These are phyloP conservation scores for Phytophthora pini DNA, from an alignment of 352 stramenopile species.

Conservation along the genomic window DNA sequence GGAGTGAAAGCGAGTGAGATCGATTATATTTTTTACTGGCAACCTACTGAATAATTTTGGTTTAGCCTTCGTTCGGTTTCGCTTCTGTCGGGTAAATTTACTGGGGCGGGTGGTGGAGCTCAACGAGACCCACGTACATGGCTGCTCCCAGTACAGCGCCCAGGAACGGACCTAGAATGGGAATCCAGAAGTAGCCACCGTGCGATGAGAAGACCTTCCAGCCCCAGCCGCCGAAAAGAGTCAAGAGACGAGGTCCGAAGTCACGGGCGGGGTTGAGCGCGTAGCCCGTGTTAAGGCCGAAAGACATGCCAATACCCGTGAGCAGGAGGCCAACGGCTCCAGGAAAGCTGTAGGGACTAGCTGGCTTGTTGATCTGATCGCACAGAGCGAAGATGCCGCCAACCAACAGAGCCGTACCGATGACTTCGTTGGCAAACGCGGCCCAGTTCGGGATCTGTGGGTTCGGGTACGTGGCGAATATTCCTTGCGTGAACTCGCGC, in stretches of 20 bases:
- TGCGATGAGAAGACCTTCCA: slow-evolving; percentile 44
- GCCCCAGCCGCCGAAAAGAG: slow-evolving; percentile 52
- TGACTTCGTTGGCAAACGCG: slow-evolving; percentile 50
- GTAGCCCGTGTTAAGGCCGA: slow-evolving; percentile 49
- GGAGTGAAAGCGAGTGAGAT: not conserved
- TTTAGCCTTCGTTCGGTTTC: slow-evolving; percentile 33
- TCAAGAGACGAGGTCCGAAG: slow-evolving; percentile 55
- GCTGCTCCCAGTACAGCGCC: slow-evolving; percentile 65
- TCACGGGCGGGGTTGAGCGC: slow-evolving; percentile 54
- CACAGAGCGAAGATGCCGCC: slow-evolving; percentile 52
- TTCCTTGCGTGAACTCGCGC: slow-evolving; percentile 39
- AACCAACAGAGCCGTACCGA: slow-evolving; percentile 49
- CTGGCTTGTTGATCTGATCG: slow-evolving; percentile 54
- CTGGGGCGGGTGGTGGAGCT: slow-evolving; percentile 64
- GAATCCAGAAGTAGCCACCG: slow-evolving; percentile 83
- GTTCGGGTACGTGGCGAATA: slow-evolving; percentile 63
- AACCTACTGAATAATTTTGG: slow-evolving; percentile 27
- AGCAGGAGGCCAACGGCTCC: slow-evolving; percentile 38
- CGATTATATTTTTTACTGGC: slow-evolving; percentile 19
- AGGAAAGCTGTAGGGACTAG: slow-evolving; percentile 47
- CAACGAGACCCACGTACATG: slow-evolving; percentile 70
- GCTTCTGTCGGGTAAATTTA: slow-evolving; percentile 23
- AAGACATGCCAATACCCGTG: slow-evolving; percentile 43
- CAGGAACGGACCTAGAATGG: slow-evolving; percentile 74
- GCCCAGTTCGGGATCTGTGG: slow-evolving; percentile 47